A percentile compares a stretch with the other conserved stretches of the same genome.
These are phyloP conservation scores for Golubevia pallescens DNA, from an alignment of 1,284 basidiomycete species.

Conservation along the genomic window DNA sequence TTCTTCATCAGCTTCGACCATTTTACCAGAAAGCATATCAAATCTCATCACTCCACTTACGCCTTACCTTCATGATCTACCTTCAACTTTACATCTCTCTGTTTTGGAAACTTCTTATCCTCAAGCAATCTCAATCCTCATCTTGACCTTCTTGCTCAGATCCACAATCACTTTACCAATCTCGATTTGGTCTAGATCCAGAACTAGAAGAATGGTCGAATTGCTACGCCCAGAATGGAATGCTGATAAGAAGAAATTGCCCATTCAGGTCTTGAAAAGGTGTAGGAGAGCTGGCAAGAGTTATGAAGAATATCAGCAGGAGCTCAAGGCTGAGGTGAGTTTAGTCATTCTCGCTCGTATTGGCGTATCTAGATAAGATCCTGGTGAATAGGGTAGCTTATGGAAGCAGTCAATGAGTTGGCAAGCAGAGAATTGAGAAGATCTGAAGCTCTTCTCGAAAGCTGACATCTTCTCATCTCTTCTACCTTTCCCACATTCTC, in stretches of 20 bases:
- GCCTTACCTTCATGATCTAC: not conserved
- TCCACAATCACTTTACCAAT: conserved; percentile 43
- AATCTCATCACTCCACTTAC: not conserved
- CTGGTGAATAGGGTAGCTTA: too few relatives aligned
- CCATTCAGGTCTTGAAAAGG: conserved; percentile 18
- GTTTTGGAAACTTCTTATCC: conserved; percentile 1
- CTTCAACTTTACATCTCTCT: not conserved
- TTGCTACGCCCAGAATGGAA: conserved; percentile 50
- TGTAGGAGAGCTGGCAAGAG: conserved; percentile 25
- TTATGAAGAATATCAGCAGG: conserved; percentile 31
- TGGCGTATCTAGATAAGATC: too few relatives aligned
- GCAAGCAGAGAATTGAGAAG: too few relatives aligned
- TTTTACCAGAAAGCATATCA: not conserved
- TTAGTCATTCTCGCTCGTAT: too few relatives aligned
- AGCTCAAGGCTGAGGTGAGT: conserved; percentile 34
- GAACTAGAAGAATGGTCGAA: conserved; percentile 34
- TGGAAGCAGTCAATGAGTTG: too few relatives aligned
- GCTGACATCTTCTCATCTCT: too few relatives aligned
- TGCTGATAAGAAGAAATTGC: conserved; percentile 42
- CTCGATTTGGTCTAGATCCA: conserved; percentile 39
- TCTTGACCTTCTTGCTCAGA: conserved; percentile 40
- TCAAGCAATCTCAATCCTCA: conserved; percentile 32
- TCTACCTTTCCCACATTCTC: too few relatives aligned
- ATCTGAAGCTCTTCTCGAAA: too few relatives aligned
- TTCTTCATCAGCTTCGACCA: not conserved